A percentile compares a stretch with the other conserved stretches of the same genome.
Evolutionary conservation across 2,329 filamentous ascomycete genomes (phyloP).

Genomic region (Fusarium graminum): DNA sequence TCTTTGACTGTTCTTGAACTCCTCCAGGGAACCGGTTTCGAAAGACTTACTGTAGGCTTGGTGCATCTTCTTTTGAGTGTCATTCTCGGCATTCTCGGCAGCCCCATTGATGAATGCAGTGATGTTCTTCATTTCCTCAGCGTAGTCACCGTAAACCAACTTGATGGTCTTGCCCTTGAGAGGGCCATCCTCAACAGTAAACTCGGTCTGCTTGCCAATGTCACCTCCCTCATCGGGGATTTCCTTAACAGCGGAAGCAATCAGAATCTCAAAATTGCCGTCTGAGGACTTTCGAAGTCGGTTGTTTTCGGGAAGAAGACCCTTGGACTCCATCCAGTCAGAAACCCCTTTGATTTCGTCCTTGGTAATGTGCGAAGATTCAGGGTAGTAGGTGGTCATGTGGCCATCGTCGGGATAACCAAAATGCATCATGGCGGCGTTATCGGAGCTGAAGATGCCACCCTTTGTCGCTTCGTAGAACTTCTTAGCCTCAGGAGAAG

Average conservation of each 20-base stretch:
- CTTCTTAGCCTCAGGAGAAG: slow-evolving; percentile 70
- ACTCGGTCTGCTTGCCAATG: slow-evolving; percentile 74
- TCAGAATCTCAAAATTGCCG: slow-evolving; percentile 78
- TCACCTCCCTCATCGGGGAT: slow-evolving; percentile 75
- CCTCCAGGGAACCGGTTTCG: slow-evolving; percentile 77
- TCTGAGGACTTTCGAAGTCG: slow-evolving; percentile 75
- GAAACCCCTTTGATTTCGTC: slow-evolving; percentile 79
- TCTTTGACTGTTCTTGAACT: slow-evolving; percentile 84
- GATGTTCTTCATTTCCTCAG: slow-evolving; percentile 77
- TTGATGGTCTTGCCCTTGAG: slow-evolving; percentile 76
- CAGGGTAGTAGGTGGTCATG: slow-evolving; percentile 85
- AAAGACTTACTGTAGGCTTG: slow-evolving; percentile 81
- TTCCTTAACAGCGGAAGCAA: slow-evolving; percentile 74
- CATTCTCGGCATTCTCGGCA: slow-evolving; percentile 76
- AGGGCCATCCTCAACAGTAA: slow-evolving; percentile 69
- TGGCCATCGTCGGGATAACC: slow-evolving; percentile 81
- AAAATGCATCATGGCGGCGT: slow-evolving; percentile 76
- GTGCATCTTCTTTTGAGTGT: slow-evolving; percentile 80
- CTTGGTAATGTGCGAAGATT: slow-evolving; percentile 79
- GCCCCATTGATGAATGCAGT: slow-evolving; percentile 76
- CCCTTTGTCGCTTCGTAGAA: slow-evolving; percentile 77
- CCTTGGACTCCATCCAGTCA: slow-evolving; percentile 79
- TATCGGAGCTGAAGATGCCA: slow-evolving; percentile 77
- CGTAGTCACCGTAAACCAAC: slow-evolving; percentile 81
- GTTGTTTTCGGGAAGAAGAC: slow-evolving; percentile 81